Conservation (phyloP, 1,284 basidiomycete species). For the Sparassis latifolia region DNA sequence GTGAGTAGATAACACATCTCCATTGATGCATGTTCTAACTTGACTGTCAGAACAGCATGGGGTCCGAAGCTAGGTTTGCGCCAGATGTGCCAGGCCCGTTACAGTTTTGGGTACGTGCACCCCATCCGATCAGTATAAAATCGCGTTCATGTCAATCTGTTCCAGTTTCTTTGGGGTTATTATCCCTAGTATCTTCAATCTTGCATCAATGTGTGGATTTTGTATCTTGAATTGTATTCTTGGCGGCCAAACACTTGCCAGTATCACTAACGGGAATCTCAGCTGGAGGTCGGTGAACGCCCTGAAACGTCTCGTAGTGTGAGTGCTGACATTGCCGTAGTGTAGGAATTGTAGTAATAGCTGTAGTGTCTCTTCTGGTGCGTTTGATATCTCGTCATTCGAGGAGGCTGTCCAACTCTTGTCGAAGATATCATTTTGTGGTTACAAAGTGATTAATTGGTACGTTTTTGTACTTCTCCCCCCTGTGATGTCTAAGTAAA, state of each 20-base stretch:
- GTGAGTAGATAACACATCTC: constrained; percentile 29
- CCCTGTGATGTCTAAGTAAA: not conserved
- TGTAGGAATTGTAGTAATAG: constrained; percentile 87
- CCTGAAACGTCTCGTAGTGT: not conserved
- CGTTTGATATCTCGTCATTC: constrained; percentile 18
- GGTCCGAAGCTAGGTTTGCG: constrained; percentile 83
- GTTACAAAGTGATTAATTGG: constrained; percentile 70
- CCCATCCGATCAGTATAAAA: not conserved
- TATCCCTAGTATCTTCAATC: constrained; percentile 57
- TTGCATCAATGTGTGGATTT: constrained; percentile 59
- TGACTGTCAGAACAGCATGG: constrained; percentile 60
- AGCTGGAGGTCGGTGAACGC: constrained; percentile 52
- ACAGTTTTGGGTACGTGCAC: constrained; percentile 63
- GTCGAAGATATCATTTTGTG: constrained; percentile 70
- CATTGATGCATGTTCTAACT: not conserved
- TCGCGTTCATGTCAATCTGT: not conserved
- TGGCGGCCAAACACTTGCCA: constrained; percentile 68
- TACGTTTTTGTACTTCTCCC: constrained; percentile 15
- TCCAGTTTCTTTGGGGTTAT: constrained; percentile 55
- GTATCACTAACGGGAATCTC: constrained; percentile 56
- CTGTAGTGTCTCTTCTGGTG: constrained; percentile 69
- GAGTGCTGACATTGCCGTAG: constrained; percentile 28
- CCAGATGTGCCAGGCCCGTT: constrained; percentile 82
- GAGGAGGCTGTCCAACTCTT: not conserved
- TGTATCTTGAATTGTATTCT: constrained; percentile 71